phyloP scores from a whole-genome alignment of 176 grass and related monocot species.

The Aegilops umbellulata region DNA sequence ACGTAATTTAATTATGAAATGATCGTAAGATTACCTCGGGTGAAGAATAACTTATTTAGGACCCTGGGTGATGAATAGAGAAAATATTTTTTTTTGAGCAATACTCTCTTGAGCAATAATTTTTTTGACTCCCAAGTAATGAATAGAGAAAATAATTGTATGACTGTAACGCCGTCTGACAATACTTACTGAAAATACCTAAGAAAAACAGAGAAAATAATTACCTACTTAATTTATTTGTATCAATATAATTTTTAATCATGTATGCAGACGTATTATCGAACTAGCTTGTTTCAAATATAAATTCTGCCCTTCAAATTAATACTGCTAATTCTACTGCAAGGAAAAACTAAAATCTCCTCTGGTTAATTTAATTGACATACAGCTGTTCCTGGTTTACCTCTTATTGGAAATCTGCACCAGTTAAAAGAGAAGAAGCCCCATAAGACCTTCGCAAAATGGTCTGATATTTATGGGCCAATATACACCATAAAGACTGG shows the following conservation, averaged over 20 bases:
- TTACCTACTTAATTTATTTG: neutral
- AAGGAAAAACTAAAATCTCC: neutral
- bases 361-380: constrained; percentile 9
- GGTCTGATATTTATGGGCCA: constrained; percentile 73
- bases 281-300: neutral
- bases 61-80: too few relatives aligned
- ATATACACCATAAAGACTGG: constrained; percentile 81
- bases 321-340: neutral
- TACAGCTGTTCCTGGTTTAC: constrained; percentile 81
- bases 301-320: neutral
- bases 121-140: too few relatives aligned
- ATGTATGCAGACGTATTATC: neutral
- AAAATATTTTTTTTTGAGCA: too few relatives aligned
- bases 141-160: too few relatives aligned
- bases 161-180: neutral
- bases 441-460: constrained; percentile 72
- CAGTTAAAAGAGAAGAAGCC: constrained; percentile 92
- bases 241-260: neutral
- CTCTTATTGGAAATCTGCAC: constrained; percentile 77
- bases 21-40: too few relatives aligned
- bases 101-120: too few relatives aligned
- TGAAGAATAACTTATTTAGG: too few relatives aligned
- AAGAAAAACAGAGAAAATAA: neutral
- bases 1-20: too few relatives aligned
- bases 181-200: neutral